phyloP scores from a whole-genome alignment of 2,329 filamentous ascomycete species.

The Pestalotiopsis fici region DNA sequence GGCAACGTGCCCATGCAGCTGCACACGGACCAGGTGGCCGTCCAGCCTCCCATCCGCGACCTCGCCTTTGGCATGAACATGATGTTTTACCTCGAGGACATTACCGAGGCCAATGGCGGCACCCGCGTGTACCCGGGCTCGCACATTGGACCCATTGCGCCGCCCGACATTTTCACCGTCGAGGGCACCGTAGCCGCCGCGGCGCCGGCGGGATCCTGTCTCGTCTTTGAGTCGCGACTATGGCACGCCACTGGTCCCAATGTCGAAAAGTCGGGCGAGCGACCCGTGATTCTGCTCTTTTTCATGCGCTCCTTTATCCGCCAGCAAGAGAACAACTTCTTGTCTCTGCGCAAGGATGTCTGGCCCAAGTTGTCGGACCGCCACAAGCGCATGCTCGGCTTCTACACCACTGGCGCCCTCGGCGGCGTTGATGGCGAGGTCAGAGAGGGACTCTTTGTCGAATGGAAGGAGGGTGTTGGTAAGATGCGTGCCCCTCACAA shows the following conservation, averaged over 20 bases:
- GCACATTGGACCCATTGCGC: slow-evolving; percentile 21
- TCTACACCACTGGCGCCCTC: slow-evolving; percentile 20
- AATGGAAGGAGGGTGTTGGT: slow-evolving; percentile 9
- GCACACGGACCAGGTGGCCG: slow-evolving; percentile 27
- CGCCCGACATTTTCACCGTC: slow-evolving; percentile 25
- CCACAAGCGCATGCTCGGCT: slow-evolving; percentile 20
- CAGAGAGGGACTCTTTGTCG: slow-evolving; percentile 21
- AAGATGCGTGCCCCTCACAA: slow-evolving; percentile 8
- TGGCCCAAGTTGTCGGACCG: slow-evolving; percentile 25
- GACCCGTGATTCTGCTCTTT: slow-evolving; percentile 18
- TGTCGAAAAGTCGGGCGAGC: slow-evolving; percentile 11
- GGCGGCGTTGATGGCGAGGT: slow-evolving; percentile 24
- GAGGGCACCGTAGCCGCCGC: slow-evolving; percentile 23
- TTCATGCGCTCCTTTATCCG: slow-evolving; percentile 31
- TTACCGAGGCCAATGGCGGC: slow-evolving; percentile 30
- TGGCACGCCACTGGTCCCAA: slow-evolving; percentile 31
- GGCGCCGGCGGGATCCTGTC: slow-evolving; percentile 25
- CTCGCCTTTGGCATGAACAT: slow-evolving; percentile 25
- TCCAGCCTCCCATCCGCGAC: slow-evolving; percentile 24
- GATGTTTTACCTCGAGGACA: slow-evolving; percentile 29
- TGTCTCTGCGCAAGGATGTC: slow-evolving; percentile 28
- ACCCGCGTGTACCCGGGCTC: slow-evolving; percentile 28
- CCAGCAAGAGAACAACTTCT: slow-evolving; percentile 29
- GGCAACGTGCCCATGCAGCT: slow-evolving; percentile 27
- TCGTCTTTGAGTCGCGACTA: slow-evolving; percentile 27